Conservation (phyloP, 2,329 filamentous ascomycete genomes). For the Hyphodiscus sp. region DNA sequence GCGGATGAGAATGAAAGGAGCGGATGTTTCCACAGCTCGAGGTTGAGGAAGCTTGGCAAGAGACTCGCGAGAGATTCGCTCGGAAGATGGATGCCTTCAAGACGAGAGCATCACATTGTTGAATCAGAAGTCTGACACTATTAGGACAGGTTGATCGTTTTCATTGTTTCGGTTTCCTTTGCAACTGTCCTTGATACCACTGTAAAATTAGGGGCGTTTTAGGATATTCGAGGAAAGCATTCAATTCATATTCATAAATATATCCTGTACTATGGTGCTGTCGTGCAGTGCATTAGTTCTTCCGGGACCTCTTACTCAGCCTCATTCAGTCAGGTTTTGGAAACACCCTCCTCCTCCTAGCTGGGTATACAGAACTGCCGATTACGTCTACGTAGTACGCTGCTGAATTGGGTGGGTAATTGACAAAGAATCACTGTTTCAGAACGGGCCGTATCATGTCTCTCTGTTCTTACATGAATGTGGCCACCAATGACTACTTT, state of each 20-base stretch:
- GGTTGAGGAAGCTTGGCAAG: neutral
- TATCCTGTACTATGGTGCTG: no score
- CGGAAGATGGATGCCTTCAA: neutral
- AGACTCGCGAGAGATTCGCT: neutral
- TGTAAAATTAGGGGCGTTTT: neutral
- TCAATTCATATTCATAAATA: neutral
- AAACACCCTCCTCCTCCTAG: no score
- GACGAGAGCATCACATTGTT: neutral
- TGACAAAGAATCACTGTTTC: no score
- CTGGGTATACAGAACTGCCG: no score
- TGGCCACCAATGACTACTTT: no score
- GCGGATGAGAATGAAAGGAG: neutral
- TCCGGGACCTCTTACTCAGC: no score
- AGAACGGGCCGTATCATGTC: no score
- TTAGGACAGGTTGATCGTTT: neutral
- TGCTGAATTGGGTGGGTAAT: no score
- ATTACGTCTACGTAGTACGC: no score
- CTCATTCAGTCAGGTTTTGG: no score
- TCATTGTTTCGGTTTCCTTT: neutral
- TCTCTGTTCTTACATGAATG: no score
- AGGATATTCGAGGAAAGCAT: neutral
- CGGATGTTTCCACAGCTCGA: neutral
- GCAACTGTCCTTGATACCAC: neutral
- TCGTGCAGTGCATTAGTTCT: no score
- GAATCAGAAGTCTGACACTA: neutral